A percentile compares a stretch with the other conserved stretches of the same genome.
phyloP scores from a whole-genome alignment of 306 rosid species.

The Alnus rubra region DNA sequence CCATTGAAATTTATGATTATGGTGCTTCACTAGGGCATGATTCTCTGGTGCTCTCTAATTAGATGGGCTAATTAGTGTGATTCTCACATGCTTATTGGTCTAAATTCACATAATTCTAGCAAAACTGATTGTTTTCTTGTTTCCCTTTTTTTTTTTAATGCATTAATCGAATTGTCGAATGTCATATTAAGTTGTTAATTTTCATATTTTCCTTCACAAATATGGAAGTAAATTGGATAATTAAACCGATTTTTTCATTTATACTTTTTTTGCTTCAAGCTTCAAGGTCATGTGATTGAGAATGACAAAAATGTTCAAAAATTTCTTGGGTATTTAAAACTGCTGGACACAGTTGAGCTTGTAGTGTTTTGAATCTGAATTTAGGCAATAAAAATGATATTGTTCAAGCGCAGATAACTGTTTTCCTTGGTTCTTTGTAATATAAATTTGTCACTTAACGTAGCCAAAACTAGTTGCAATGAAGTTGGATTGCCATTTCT shows the following conservation, averaged over 20 bases:
- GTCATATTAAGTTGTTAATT: background rate
- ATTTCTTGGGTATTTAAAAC: background rate
- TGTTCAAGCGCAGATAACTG: background rate
- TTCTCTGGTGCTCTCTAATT: background rate
- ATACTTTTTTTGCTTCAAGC: background rate
- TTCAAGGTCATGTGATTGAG: background rate
- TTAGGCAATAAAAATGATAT: background rate
- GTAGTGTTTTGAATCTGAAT: background rate
- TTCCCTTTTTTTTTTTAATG: background rate
- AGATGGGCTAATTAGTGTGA: background rate
- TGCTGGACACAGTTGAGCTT: too few species aligned
- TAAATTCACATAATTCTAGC: background rate
- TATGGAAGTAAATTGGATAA: background rate
- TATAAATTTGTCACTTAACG: background rate
- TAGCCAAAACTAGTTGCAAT: background rate
- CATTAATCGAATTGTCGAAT: background rate
- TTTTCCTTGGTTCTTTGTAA: background rate
- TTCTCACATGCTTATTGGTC: background rate
- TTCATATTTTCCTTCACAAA: slow-evolving; percentile 1
- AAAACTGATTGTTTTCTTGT: background rate
- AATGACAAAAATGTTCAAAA: too few species aligned
- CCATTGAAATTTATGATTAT: background rate
- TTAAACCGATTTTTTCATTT: background rate
- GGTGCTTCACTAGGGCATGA: background rate
- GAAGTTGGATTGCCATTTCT: background rate